phyloP scores from a whole-genome alignment of 345 rosid species.

The Turritis glabra region DNA sequence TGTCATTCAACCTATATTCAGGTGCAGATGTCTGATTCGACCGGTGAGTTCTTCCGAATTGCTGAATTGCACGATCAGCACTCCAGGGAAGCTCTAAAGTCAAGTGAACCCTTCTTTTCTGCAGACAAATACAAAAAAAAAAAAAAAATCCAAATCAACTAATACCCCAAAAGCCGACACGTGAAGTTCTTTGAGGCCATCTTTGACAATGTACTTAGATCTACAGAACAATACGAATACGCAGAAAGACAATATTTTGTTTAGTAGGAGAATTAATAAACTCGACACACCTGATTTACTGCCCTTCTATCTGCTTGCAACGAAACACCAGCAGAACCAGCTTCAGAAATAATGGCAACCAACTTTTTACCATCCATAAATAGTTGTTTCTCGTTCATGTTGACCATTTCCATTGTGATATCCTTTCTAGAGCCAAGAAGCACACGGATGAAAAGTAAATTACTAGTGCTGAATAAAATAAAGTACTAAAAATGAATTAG shows the following conservation, averaged over 20 bases:
- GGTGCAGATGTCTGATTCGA: conserved; percentile 99
- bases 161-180: not conserved
- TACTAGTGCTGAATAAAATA: conserved; percentile 21
- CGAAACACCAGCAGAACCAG: conserved; percentile 99
- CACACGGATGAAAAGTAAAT: conserved; percentile 26
- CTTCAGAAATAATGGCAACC: conserved; percentile 96
- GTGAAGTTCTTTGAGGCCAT: conserved; percentile 13
- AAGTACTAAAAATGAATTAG: not conserved
- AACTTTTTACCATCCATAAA: conserved; percentile 97
- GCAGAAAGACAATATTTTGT: not conserved
- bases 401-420: conserved; percentile 97
- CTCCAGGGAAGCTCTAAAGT: conserved; percentile 99
- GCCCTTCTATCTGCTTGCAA: conserved; percentile 99
- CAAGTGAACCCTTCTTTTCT: conserved; percentile 97
- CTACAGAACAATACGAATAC: not conserved
- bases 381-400: conserved; percentile 97
- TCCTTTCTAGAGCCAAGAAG: conserved; percentile 69
- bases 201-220: conserved; percentile 2
- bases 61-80: conserved; percentile 99
- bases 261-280: conserved; percentile 14
- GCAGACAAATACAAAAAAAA: conserved; percentile 27
- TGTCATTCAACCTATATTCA: conserved; percentile 73
- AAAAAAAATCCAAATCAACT: conserved; percentile 16
- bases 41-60: conserved; percentile 97
- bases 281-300: conserved; percentile 65